Base-by-base conservation (phyloP, 2,329 filamentous ascomycete species). In the Xylariaceae sp. region DNA sequence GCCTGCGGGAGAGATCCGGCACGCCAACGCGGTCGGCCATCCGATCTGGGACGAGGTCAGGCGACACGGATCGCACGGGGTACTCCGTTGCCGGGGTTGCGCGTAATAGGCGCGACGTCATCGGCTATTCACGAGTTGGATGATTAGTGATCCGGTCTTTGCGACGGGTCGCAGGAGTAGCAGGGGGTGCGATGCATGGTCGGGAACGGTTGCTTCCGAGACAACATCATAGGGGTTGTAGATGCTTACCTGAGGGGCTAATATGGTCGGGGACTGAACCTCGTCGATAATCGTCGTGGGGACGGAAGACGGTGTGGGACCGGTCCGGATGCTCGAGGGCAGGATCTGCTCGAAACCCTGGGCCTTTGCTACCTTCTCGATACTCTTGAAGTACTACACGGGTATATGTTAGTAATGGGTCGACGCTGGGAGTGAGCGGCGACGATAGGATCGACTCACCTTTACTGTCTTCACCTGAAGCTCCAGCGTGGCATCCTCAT, bases 401-500 rank as follows among this genome's bases (percentile, higher is more conserved):
- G 26, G 8, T 3, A 32, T 47, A 7, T 26, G 34, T 57, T 36
- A 57, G 49, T 34, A 51, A 2, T n/a, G 5, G 32, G 44, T 16
- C 5, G 46, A 53, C 55, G 51, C 54, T 19, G 36, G 10, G 13
- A 10, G 32, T 12, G 13, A 3, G 32, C 9, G 10, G 3, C 32
- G 32, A 34, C 32, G 32, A 34, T 19, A 47, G 30, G n/a, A 40
- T 21, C 4, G 12, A 32, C 68, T 63, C 68, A 79, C 79, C 74
- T 80, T 82, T 64, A 88, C 86, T 0, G 86, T 88, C 75, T 88
- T 88, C 57, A 88, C 85, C 67, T 85, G 84, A 48, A 89, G 74
- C 68, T 88, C 85, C 13, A 87, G 73, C 1, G 86, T 89, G 15
- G 86, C 85, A 66, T 92, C 88, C 64, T 92, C 88, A 64, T 95